Percentiles rank a stretch among this genome's conserved stretches.
Evolutionary conservation across 352 stramenopile species (phyloP).

Genomic region (Phytophthora sojae): DNA sequence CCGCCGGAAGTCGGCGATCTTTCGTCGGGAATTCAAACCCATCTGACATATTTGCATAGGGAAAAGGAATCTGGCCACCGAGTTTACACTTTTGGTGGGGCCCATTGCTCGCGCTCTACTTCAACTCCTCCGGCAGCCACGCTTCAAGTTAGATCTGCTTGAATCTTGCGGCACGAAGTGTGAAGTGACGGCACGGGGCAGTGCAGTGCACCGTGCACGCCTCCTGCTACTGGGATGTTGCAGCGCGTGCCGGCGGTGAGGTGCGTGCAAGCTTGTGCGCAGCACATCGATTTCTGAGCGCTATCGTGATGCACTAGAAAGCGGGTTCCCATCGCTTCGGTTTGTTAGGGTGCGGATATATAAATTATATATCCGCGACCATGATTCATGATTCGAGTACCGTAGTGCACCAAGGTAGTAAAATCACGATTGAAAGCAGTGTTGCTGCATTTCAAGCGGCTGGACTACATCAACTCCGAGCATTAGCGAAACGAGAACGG

Average conservation of each 20-base stretch:
- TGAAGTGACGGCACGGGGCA: no score
- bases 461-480: background rate
- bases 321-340: no score
- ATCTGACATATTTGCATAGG: slow-evolving; percentile 23
- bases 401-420: background rate
- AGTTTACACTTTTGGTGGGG: slow-evolving; percentile 8
- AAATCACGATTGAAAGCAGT: background rate
- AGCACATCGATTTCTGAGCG: no score
- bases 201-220: background rate
- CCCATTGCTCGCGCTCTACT: background rate
- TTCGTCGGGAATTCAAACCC: slow-evolving; percentile 21
- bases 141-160: slow-evolving; percentile 2
- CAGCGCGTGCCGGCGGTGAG: background rate
- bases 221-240: background rate
- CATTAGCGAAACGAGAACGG: background rate
- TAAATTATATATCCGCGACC: no score
- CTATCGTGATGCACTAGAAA: no score
- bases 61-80: slow-evolving; percentile 8
- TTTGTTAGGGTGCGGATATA: no score
- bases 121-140: background rate
- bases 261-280: background rate
- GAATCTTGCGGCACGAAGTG: no score
- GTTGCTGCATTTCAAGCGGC: background rate
- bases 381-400: no score
- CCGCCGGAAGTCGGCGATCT: slow-evolving; percentile 22